Conservation (phyloP, 2,329 filamentous ascomycete species). For the Exophiala sp. region DNA sequence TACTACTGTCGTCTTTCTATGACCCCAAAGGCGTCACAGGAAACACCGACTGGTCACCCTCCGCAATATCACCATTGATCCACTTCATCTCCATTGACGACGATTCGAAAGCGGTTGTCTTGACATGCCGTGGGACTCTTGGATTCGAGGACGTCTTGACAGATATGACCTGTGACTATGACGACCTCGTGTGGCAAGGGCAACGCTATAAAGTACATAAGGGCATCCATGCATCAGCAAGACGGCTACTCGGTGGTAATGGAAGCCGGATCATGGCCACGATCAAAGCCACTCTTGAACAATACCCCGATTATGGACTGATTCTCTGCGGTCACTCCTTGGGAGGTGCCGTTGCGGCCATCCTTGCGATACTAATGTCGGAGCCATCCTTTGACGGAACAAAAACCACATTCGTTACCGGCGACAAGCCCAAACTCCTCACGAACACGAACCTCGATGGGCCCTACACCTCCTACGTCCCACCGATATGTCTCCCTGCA, state of each 20-base stretch:
- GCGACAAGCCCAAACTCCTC: constrained; percentile 42
- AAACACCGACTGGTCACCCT: constrained; percentile 47
- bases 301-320: constrained; percentile 63
- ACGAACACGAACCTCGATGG: constrained; percentile 22
- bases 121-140: constrained; percentile 66
- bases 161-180: constrained; percentile 69
- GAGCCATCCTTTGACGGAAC: constrained; percentile 46
- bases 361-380: constrained; percentile 65
- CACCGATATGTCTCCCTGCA: constrained; percentile 52
- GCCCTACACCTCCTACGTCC: constrained; percentile 32
- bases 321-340: constrained; percentile 65
- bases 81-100: constrained; percentile 69
- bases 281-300: constrained; percentile 58
- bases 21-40: constrained; percentile 60
- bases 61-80: constrained; percentile 59
- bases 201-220: constrained; percentile 65
- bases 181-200: constrained; percentile 58
- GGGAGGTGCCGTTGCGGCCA: constrained; percentile 62
- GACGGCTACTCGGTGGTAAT: constrained; percentile 56
- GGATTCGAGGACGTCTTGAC: constrained; percentile 69
- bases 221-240: constrained; percentile 65
- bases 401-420: constrained; percentile 56
- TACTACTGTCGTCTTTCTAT: constrained; percentile 63
- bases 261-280: constrained; percentile 62
- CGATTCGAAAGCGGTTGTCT: constrained; percentile 63